Conservation (phyloP, 805 yeast genomes). For the Spathaspora passalidarum region DNA sequence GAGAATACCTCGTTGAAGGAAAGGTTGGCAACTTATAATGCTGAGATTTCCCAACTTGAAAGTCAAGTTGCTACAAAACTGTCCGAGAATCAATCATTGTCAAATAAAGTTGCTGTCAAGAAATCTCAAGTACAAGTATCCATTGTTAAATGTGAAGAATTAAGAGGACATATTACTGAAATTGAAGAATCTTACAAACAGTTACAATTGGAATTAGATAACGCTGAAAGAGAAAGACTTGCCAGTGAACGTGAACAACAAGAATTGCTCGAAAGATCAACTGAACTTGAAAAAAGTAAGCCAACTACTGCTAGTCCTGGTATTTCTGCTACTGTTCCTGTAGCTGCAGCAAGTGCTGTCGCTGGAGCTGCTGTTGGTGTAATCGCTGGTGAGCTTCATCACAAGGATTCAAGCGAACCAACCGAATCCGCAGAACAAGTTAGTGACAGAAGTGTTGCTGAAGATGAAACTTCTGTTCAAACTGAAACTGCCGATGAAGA, state of each 20-base stretch:
- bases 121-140: constrained; percentile 67
- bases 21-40: constrained; percentile 61
- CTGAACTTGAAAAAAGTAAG: constrained; percentile 8
- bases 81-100: constrained; percentile 57
- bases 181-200: constrained; percentile 19
- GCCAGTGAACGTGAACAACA: constrained; percentile 14
- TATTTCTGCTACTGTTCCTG: constrained; percentile 18
- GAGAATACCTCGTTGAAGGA: constrained; percentile 66
- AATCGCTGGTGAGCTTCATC: background rate
- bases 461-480: constrained; percentile 8
- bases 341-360: constrained; percentile 11
- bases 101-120: constrained; percentile 61
- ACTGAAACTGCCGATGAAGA: constrained; percentile 10
- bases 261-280: constrained; percentile 8
- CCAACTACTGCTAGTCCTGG: constrained; percentile 14
- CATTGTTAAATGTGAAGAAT: constrained; percentile 46
- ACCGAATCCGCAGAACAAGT: constrained; percentile 9
- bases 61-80: constrained; percentile 51
- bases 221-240: constrained; percentile 14
- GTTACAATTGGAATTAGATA: constrained; percentile 21
- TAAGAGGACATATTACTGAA: constrained; percentile 26
- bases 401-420: background rate
- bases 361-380: constrained; percentile 2
- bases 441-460: constrained; percentile 23
- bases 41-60: constrained; percentile 60